Base-by-base conservation (phyloP, 805 yeast genomes). In the Blastobotrys terrestris region DNA sequence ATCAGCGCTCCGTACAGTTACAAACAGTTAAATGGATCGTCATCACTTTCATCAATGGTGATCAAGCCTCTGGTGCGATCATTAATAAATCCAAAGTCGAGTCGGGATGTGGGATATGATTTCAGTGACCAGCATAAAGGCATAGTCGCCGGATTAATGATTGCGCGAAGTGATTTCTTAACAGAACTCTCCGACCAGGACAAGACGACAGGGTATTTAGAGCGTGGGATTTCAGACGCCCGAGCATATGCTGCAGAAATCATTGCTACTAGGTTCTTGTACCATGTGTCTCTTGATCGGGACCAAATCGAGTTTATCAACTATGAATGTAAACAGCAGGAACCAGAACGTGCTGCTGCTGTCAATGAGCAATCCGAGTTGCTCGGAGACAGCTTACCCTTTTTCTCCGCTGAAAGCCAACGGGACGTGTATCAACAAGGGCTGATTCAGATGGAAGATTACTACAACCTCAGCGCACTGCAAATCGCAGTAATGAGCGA, bases 221-320 rank as follows among this genome's bases (percentile, higher is more conserved):
- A 57, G 20, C 31, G 44, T 26, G 65, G 65, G 13, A 52, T 66
- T 3, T 56, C 57, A 31, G 60, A 63, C 26, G 66, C 69, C 3
- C 50, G 69, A 14, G 64, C 67, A 2, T 54, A n/a, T 39, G 62
- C 67, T 1, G 64, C 65, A 5, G 69, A 65, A 46, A 53, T 66
- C 4, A 59, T 65, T 7, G 66, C 69, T 1, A 53, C 54, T 20
- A 56, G 63, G n/a, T 63, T 55, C 44, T 54, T 67, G 15, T 56
- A 56, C 20, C 55, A 59, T 51, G 41, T 65, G n/a, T 55, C 63
- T 6, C 55, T 55, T 41, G 60, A 60, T 39, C 21, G 35, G 19
- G 57, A 57, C 26, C 49, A 58, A 16, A 53, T 58, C 14, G 55
- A 48, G 50, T 44, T 46, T 31, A 31, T 56, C 21, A 58, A 60